Evolutionary conservation across 345 rosid genomes (phyloP), one percentile per base, ranked within the genome.

Genomic region (Citropsis articulata): DNA sequence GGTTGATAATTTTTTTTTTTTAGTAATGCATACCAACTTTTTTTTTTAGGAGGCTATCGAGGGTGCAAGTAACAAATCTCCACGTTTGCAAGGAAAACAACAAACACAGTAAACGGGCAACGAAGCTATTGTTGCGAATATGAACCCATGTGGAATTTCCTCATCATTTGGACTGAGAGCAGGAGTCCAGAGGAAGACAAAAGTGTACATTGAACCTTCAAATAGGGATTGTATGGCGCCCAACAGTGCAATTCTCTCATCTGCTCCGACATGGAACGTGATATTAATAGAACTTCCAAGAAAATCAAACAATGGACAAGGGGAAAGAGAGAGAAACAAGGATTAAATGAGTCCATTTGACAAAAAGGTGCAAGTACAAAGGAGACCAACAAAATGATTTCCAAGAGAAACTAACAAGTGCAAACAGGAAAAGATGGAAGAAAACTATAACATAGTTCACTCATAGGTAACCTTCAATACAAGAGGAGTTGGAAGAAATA

Each of bases 151-250:
- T 60, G 98, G 98, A 73, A 95, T 95, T 6, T 92, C 98, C 86
- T 95, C 98, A 2, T 86, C 93, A 48, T 88, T 93, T 13, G 99
- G 98, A 85, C 99, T 93, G 80, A 95, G 80, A 73, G 98, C 96
- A 75, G 96, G 98, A 73, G 99, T 95, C 99, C 99, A 95, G 38
- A 95, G 94, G 87, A 93, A 93, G 63, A 95, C 98, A 75, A 95
- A 95, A 75, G 98, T 92, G 83, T 93, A 95, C 98, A 95, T 95
- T 61, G 98, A 93, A 69, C 98, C 98, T 89, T 95, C 98, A 83
- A 95, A 95, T n/a, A 95, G 90, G 67, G 98, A 95, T 83, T 93
- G 97, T 31, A 93, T 95, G 35, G 95, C 98, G 36, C 98, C 98
- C 80, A 93, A 86, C 88, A 95, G 81, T 4, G 96, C 95, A 67